Evolutionary conservation across 495 filamentous ascomycete species (phyloP).

Genomic region (Ramalina peruviana): DNA sequence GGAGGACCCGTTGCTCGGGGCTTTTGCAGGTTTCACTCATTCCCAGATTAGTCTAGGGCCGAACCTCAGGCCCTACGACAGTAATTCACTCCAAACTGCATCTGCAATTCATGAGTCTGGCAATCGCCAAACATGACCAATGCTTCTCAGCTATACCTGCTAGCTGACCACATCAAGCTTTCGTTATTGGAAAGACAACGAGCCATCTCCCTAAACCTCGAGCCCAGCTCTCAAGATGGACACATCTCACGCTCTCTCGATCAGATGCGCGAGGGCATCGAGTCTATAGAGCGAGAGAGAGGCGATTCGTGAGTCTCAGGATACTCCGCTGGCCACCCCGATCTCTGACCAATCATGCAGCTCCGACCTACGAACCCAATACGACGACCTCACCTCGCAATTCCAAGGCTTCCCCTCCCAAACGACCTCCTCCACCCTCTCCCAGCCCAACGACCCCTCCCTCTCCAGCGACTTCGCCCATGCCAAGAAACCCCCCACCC

Average conservation of each 20-base stretch:
- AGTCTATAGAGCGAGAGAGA: constrained; percentile 48
- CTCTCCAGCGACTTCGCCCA: constrained; percentile 53
- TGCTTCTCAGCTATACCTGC: constrained; percentile 38
- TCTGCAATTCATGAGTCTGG: neutral
- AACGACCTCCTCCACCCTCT: constrained; percentile 34
- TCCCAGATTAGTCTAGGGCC: no score
- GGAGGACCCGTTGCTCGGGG: no score
- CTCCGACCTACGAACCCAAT: constrained; percentile 32
- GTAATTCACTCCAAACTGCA: no score
- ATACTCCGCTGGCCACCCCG: neutral
- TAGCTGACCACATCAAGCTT: constrained; percentile 42
- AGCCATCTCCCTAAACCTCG: constrained; percentile 72
- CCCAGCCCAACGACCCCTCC: constrained; percentile 51
- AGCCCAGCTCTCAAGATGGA: constrained; percentile 72
- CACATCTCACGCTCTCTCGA: constrained; percentile 84
- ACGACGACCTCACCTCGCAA: constrained; percentile 43
- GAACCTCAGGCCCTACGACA: no score
- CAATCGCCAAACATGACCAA: constrained; percentile 36
- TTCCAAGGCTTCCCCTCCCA: constrained; percentile 45
- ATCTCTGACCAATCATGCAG: neutral
- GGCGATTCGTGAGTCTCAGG: constrained; percentile 28
- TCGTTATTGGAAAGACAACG: constrained; percentile 70
- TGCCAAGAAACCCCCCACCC: constrained; percentile 30
- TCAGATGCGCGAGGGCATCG: constrained; percentile 70
- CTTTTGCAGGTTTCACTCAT: no score